Conservation (phyloP, 148 eudicot species). For the Chenopodium suecicum region DNA sequence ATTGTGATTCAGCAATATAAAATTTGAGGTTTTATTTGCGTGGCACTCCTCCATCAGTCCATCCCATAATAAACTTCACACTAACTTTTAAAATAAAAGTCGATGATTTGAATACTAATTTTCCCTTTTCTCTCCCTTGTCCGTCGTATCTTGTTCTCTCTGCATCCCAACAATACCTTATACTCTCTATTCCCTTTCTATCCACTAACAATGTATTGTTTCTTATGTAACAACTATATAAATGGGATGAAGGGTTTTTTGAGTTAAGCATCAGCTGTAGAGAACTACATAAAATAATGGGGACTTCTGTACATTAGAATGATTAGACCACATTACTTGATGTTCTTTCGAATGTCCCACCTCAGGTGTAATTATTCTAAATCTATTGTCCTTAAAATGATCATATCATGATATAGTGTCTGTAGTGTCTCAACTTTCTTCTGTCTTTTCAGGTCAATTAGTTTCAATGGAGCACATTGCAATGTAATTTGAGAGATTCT, state of each 20-base stretch:
- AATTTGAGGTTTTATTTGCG: neutral
- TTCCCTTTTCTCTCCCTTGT: neutral
- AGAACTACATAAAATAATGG: neutral
- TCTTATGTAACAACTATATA: neutral
- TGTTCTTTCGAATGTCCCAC: neutral
- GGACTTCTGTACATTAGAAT: neutral
- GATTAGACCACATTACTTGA: neutral
- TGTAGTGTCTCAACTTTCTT: neutral
- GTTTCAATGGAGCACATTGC: too few relatives aligned
- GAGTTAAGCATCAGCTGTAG: neutral
- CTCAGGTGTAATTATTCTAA: neutral
- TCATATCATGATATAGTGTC: neutral
- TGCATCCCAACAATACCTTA: neutral
- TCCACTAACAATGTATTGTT: neutral
- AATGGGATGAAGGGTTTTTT: neutral
- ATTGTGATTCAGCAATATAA: neutral
- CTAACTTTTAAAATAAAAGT: neutral
- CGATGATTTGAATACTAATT: neutral
- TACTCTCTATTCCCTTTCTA: neutral
- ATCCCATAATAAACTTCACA: neutral
- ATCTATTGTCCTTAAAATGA: neutral
- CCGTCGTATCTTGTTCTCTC: neutral
- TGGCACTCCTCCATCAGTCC: neutral
- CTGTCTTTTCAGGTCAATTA: too few relatives aligned
- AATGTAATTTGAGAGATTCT: too few relatives aligned